Evolutionary conservation across 371 early-diverging fungal genomes (phyloP).

Genomic region (Coemansia linderi): DNA sequence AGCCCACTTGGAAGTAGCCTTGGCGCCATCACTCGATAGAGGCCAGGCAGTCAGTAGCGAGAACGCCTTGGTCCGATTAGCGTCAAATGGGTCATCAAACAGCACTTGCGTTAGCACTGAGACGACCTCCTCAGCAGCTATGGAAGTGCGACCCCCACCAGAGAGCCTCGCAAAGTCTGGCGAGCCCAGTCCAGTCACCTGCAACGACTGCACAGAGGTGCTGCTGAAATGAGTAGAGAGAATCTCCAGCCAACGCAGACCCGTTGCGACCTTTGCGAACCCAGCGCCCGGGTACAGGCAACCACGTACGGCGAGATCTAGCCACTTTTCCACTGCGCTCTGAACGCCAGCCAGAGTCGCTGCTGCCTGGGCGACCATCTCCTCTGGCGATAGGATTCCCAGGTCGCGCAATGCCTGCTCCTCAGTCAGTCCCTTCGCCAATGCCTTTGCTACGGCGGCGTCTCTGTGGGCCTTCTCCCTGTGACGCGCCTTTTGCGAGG

Average conservation of each 20-base stretch:
- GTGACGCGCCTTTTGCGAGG: conserved; percentile 43
- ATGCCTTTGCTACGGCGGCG: conserved; percentile 24
- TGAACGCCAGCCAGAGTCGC: conserved; percentile 14
- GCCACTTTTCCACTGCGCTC: conserved; percentile 36
- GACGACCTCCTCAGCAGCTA: conserved; percentile 37
- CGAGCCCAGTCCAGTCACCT: conserved; percentile 23
- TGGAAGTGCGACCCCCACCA: not conserved
- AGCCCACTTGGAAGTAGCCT: conserved; percentile 35
- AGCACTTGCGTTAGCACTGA: conserved; percentile 61
- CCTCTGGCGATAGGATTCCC: conserved; percentile 33
- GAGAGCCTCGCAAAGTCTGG: conserved; percentile 20
- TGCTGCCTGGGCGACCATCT: conserved; percentile 35
- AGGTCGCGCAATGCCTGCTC: conserved; percentile 40
- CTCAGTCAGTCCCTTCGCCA: conserved; percentile 26
- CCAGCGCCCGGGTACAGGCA: conserved; percentile 54
- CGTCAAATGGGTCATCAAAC: conserved; percentile 68
- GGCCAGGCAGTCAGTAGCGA: conserved; percentile 62
- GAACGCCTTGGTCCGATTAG: conserved; percentile 67
- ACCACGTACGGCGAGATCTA: conserved; percentile 49
- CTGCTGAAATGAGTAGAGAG: conserved; percentile 32
- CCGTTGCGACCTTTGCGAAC: conserved; percentile 49
- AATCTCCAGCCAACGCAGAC: conserved; percentile 51
- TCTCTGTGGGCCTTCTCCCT: conserved; percentile 36
- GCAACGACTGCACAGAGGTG: conserved; percentile 25
- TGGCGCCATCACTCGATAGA: conserved; percentile 8